These are phyloP conservation scores for Linaria vulgaris DNA, from an alignment of 257 asterid species.

Conservation along the genomic window DNA sequence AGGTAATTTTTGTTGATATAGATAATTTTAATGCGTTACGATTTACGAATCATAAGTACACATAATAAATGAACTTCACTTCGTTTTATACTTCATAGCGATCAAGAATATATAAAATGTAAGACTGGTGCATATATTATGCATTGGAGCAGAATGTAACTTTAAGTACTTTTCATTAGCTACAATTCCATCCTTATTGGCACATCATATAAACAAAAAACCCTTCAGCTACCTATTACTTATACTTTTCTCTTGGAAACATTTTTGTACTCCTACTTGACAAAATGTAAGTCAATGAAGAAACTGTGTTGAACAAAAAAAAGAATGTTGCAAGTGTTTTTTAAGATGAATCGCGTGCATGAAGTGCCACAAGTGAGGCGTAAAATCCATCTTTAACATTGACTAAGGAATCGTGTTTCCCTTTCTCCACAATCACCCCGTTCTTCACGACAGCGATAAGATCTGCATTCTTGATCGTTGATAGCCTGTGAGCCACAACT, in stretches of 20 bases:
- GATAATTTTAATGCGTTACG: too few relatives aligned
- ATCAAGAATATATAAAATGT: too few relatives aligned
- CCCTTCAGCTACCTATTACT: constrained; percentile 15
- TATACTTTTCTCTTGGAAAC: neutral
- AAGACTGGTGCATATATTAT: neutral
- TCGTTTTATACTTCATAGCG: too few relatives aligned
- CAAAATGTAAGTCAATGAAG: too few relatives aligned
- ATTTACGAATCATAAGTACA: too few relatives aligned
- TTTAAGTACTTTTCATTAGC: neutral
- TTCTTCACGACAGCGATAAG: constrained; percentile 55
- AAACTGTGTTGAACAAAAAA: too few relatives aligned
- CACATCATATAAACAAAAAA: neutral
- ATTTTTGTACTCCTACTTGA: neutral
- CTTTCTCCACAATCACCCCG: constrained; percentile 58
- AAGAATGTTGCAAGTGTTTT: neutral
- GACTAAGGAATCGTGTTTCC: constrained; percentile 53
- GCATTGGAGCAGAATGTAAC: constrained; percentile 14
- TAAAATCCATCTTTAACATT: constrained; percentile 46
- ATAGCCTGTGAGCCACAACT: constrained; percentile 67
- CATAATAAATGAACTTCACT: too few relatives aligned
- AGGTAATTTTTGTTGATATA: too few relatives aligned
- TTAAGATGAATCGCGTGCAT: constrained; percentile 27
- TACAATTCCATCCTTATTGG: constrained; percentile 10
- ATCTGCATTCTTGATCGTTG: constrained; percentile 64
- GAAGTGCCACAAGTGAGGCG: constrained; percentile 61